These are phyloP conservation scores for Acer negundo DNA, from an alignment of 345 rosid genomes.

Conservation along the genomic window DNA sequence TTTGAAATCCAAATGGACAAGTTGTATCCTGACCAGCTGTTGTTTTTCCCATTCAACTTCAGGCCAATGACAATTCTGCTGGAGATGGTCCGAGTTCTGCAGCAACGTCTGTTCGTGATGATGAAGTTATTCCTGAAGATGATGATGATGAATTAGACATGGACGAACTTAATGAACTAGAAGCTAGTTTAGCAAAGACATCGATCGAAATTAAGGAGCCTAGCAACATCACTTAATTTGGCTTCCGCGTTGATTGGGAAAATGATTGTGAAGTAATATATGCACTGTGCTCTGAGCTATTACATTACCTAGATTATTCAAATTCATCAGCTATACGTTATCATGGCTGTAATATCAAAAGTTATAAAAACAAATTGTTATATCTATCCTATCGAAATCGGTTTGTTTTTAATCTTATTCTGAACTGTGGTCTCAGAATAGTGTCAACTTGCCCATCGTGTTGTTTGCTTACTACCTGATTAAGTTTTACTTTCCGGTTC, in stretches of 20 bases:
- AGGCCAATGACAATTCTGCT: conserved; percentile 36
- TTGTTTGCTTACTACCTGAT: not conserved
- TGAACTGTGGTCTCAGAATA: no score
- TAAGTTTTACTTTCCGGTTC: not conserved
- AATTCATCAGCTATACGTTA: not conserved
- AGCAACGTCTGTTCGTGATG: conserved; percentile 18
- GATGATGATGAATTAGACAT: conserved; percentile 64
- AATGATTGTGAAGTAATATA: not conserved
- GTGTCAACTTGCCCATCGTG: not conserved
- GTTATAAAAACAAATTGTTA: not conserved
- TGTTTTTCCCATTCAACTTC: conserved; percentile 9
- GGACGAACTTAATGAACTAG: conserved; percentile 79
- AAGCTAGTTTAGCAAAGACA: conserved; percentile 72
- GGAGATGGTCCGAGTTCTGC: conserved; percentile 36
- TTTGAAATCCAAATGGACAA: not conserved
- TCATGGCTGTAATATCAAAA: not conserved
- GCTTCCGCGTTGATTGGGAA: not conserved
- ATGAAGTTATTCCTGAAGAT: conserved; percentile 25
- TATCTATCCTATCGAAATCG: not conserved
- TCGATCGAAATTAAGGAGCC: conserved; percentile 61
- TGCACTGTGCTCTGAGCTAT: not conserved
- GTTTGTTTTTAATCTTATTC: not conserved
- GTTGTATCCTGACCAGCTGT: conserved; percentile 4
- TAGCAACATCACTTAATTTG: no score
- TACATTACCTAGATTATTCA: not conserved